Conservation (phyloP, 805 yeast species). For the Monosporozyma aquatica region DNA sequence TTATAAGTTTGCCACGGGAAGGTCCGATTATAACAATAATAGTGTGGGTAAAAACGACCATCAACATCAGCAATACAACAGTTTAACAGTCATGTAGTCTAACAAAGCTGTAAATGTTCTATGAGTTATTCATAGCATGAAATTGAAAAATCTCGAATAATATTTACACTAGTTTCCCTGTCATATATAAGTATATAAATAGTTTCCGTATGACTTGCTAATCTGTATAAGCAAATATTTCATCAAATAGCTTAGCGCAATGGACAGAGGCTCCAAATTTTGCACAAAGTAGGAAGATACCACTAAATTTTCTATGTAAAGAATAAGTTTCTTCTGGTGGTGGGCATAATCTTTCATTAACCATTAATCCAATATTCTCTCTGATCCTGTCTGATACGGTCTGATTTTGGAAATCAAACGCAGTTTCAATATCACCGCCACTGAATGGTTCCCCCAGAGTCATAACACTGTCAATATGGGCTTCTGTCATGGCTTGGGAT, state of each 20-base stretch:
- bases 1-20: no score
- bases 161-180: no score
- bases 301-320: slow-evolving; percentile 90
- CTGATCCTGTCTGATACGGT: slow-evolving; percentile 92
- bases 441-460: slow-evolving; percentile 90
- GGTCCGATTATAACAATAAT: no score
- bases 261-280: slow-evolving; percentile 76
- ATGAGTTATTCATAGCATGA: no score
- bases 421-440: slow-evolving; percentile 29
- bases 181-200: no score
- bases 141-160: no score
- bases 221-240: slow-evolving; percentile 50
- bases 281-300: slow-evolving; percentile 85
- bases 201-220: not conserved
- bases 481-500: slow-evolving; percentile 75
- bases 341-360: slow-evolving; percentile 83
- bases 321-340: slow-evolving; percentile 98
- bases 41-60: no score
- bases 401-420: slow-evolving; percentile 70
- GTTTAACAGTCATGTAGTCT: no score
- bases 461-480: slow-evolving; percentile 85
- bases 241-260: slow-evolving; percentile 64
- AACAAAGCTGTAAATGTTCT: no score
- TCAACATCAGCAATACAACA: no score
- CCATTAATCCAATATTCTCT: slow-evolving; percentile 79